Base-by-base conservation (phyloP, 306 rosid genomes). In the Trifolium dubium region DNA sequence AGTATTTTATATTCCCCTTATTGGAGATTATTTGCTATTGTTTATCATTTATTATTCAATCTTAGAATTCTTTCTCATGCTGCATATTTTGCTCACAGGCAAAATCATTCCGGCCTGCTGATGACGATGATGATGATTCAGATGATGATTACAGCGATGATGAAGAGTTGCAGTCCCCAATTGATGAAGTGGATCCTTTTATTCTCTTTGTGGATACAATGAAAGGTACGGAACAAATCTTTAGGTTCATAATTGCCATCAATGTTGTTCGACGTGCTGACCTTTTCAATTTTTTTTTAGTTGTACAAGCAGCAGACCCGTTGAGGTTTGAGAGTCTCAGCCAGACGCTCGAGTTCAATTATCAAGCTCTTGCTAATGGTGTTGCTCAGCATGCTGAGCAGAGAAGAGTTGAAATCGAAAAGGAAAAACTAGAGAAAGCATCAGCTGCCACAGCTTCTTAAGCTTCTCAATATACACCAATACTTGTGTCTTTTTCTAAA, bases 161-260 rank as follows among this genome's bases (percentile, higher is more conserved):
- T 61, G 99, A 95, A 81, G 99, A 90, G 86, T 84, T 92, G 85
- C 99, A 95, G 76, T 95, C 99, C 8, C 99, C 99, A 47, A 88
- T 95, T 61, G 99, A 95, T 29, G 99, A 95, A 19, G 93, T 95
- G 79, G 99, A 95, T 86, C 99, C 99, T 54, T 95, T 95, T 78
- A 69, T 95, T 72, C 80, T 90, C 84, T 95, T 95, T 76, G 96
- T 92, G 44, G 98, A 95, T 80, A 80, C 92, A 49, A 56, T 95
- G 54, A 95, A 92, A 81, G 92, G 99, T 92, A 82, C 54, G 79
- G 32, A 10, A 10, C 23, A 49, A 55, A 34, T 44, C 60, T 61
- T 64, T 28, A 58, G 23, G 50, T 74, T 81, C 15, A 19, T 17
- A 10, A 12, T 14, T 51, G 18, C 46, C 31, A 9, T 46, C 4